A percentile compares a stretch with the other conserved stretches of the same genome.
phyloP scores from a whole-genome alignment of 306 rosid species.

The Sophora flavescens region DNA sequence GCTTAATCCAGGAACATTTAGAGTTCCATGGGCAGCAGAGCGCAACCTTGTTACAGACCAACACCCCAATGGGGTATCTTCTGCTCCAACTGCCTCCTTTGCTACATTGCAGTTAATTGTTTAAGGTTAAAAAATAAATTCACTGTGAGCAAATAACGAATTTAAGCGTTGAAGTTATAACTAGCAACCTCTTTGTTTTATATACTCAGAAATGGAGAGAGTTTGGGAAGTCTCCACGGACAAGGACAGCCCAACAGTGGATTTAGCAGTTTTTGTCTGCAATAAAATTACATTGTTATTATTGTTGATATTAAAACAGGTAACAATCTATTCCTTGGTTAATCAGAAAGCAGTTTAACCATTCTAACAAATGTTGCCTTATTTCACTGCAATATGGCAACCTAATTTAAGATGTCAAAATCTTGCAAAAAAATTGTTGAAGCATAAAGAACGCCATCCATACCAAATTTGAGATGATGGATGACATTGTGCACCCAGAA shows the following conservation, averaged over 20 bases:
- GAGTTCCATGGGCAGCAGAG: slow-evolving; percentile 96
- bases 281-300: slow-evolving; percentile 41
- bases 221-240: slow-evolving; percentile 87
- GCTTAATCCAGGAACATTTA: slow-evolving; percentile 91
- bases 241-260: slow-evolving; percentile 82
- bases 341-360: slow-evolving; percentile 33
- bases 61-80: slow-evolving; percentile 93
- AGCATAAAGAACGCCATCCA: slow-evolving; percentile 37
- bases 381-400: slow-evolving; percentile 36
- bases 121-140: slow-evolving; percentile 35
- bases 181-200: slow-evolving; percentile 82
- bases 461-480: slow-evolving; percentile 90
- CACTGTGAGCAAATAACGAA: slow-evolving; percentile 30
- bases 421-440: slow-evolving; percentile 9
- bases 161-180: slow-evolving; percentile 39
- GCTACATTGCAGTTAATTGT: slow-evolving; percentile 60
- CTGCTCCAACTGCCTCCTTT: slow-evolving; percentile 99
- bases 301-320: slow-evolving; percentile 33
- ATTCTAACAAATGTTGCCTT: slow-evolving; percentile 35
- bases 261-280: slow-evolving; percentile 97
- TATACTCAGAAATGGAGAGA: slow-evolving; percentile 72
- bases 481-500: slow-evolving; percentile 80
- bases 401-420: slow-evolving; percentile 38
- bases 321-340: background rate
- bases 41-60: slow-evolving; percentile 98